Evolutionary conservation across 371 early-diverging fungal genomes (phyloP), one percentile per base, ranked within the genome.

Genomic region (Nematocida sp.): DNA sequence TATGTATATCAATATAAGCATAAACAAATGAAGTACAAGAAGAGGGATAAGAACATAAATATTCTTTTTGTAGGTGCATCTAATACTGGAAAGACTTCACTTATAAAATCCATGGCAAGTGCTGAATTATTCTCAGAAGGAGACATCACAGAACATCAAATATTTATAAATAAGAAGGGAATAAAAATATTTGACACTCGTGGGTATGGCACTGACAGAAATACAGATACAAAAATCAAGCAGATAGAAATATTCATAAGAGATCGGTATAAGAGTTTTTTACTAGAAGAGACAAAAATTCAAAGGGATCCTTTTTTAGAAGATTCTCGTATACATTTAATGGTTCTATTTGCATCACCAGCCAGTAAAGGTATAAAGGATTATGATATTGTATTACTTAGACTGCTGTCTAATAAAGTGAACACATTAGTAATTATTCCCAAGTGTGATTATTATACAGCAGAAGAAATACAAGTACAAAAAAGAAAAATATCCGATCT

Each of bases 401-500:
- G 76, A 55, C 83, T 72, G 42, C 64, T 85, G 13, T 23, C 76
- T 27, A 56, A 64, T 7, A 56, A 83, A 23, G 86, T 85, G 2
- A 88, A 88, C 73, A 80, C 84, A 15, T 80, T 88, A 42, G 82
- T 84, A n/a, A 83, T 88, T 25, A 83, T 88, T 66, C 82, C 84
- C 13, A 88, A 88, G 66, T 72, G 84, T 3, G 88, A 88, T 82
- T 85, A 84, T 23, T 54, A 84, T 45, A 84, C 71, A 7, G 20
- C 54, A 7, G 64, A 66, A 47, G 86, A 88, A 55, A 81, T 62
- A 25, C 55, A 44, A 18, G 45, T 61, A 18, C 9, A 82, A 5
- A 83, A 81, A 72, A 57, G 42, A n/a, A 71, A 66, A 56, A 72
- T 88, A n/a, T 72, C 58, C n/a, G 46, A 73, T 42, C 83, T 84